Base-by-base conservation (phyloP, 148 eudicot species). In the Chenopodium album region DNA sequence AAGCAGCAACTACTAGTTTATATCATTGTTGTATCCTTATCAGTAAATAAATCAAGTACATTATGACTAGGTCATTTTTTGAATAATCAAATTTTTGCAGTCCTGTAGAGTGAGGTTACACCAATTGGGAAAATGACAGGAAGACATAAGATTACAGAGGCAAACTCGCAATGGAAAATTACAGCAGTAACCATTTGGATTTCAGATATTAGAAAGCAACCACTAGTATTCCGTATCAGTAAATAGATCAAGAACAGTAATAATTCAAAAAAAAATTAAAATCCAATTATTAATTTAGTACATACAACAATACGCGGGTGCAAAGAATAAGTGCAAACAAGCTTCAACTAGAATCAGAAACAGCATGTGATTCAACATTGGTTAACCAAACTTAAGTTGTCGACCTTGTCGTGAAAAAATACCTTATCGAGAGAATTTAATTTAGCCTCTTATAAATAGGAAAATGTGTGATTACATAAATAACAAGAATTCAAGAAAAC, bases 251-350 rank as follows among this genome's bases (percentile, higher is more conserved):
- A 65, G 48, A 20, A 81, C 9, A 17, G 20, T 16, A 37, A 48
- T 8, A 17, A 56, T 44, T 65, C 28, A 31, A 31, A 31, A 31
- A 31, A 32, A 73, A 66, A 10, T 9, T 11, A 26, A 20, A 44
- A 26, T 52, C 13, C 1, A 41, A 63, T 9, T 29, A 41, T 13
- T 16, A 47, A 22, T 1, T 56, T 16, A 22, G 23, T 19, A 34
- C 8, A 50, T 13, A 69, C 41, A 79, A 8, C 62, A 69, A 11
- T 54, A 44, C 14, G 26, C 28, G 19, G 46, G 73, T 34, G 9
- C 23, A 22, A 79, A 65, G 59, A 66, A 78, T 16, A 67, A 28
- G 66, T 52, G 78, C 8, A 56, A 34, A 32, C 71, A 65, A 41
- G 44, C 70, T 6, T 4, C 22, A 22, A 2, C 5, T 22, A 72